Conservation (phyloP, 2,329 filamentous ascomycete species). For the Cladobotryum protrusum region DNA sequence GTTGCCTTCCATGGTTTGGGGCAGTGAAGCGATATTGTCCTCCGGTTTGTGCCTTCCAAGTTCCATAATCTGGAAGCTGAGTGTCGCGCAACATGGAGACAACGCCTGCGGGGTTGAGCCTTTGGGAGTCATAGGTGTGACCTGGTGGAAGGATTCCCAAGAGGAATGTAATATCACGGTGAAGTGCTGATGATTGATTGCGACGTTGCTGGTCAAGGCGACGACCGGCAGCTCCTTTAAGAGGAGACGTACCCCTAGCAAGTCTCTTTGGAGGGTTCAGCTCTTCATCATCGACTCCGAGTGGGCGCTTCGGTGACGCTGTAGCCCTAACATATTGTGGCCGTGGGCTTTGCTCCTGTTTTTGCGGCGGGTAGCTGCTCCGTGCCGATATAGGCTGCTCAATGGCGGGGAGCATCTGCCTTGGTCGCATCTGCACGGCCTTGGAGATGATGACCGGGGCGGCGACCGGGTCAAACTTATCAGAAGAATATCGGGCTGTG, state of each 20-base stretch:
- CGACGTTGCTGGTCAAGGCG: slow-evolving; percentile 73
- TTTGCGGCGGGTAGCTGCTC: slow-evolving; percentile 36
- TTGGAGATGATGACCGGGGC: slow-evolving; percentile 82
- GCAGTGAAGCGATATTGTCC: slow-evolving; percentile 30
- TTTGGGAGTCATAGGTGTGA: slow-evolving; percentile 63
- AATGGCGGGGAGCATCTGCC: slow-evolving; percentile 46
- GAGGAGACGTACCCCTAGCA: slow-evolving; percentile 79
- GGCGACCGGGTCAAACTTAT: slow-evolving; percentile 71
- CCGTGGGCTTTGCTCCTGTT: slow-evolving; percentile 39
- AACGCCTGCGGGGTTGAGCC: slow-evolving; percentile 65
- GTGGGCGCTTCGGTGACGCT: slow-evolving; percentile 56
- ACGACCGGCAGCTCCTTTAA: slow-evolving; percentile 84
- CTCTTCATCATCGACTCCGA: slow-evolving; percentile 65
- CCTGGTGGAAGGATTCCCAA: slow-evolving; percentile 70
- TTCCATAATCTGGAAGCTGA: slow-evolving; percentile 54
- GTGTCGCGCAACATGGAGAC: slow-evolving; percentile 66
- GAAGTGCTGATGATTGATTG: slow-evolving; percentile 60
- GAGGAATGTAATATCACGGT: slow-evolving; percentile 59
- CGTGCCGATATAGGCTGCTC: slow-evolving; percentile 43
- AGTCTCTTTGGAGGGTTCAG: slow-evolving; percentile 76
- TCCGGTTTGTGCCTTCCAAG: slow-evolving; percentile 44
- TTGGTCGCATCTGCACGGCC: slow-evolving; percentile 66
- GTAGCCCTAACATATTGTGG: slow-evolving; percentile 41
- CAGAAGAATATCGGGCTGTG: slow-evolving; percentile 63
- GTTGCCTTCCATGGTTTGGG: slow-evolving; percentile 33